These are phyloP conservation scores for Crepidotus sp. DNA, from an alignment of 1,284 basidiomycete species.

Conservation along the genomic window DNA sequence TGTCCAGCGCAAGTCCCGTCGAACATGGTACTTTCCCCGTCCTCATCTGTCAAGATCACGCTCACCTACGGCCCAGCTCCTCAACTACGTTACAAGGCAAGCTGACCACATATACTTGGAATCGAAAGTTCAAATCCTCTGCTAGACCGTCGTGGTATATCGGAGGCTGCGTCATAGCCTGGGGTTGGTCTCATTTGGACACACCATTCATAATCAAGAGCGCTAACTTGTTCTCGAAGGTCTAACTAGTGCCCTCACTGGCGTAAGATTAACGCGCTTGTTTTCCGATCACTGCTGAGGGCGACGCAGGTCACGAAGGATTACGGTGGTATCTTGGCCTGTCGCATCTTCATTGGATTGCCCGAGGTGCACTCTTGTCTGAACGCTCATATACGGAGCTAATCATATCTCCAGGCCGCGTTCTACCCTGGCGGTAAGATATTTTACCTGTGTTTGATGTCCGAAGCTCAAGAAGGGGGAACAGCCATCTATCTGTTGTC, in stretches of 20 bases:
- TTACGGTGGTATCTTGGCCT: slow-evolving; percentile 46
- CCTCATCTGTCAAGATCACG: not conserved
- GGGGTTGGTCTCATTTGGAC: slow-evolving; percentile 34
- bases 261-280: slow-evolving; percentile 28
- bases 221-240: not conserved
- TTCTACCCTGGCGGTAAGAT: slow-evolving; percentile 45
- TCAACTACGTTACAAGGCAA: slow-evolving; percentile 45
- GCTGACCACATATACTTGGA: not conserved
- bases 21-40: slow-evolving; percentile 40
- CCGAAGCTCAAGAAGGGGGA: not conserved
- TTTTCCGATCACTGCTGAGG: not conserved
- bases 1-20: slow-evolving; percentile 57
- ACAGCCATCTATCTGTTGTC: slow-evolving; percentile 50
- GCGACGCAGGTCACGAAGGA: slow-evolving; percentile 40
- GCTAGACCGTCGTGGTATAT: slow-evolving; percentile 56
- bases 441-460: no score
- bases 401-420: slow-evolving; percentile 33
- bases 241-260: slow-evolving; percentile 51
- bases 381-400: not conserved
- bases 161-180: slow-evolving; percentile 46
- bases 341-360: slow-evolving; percentile 47
- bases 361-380: not conserved
- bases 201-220: not conserved
- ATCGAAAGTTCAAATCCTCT: not conserved
- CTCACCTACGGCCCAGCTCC: slow-evolving; percentile 30